Percentiles rank a stretch among this genome's conserved stretches.
Conservation (phyloP, 1,284 basidiomycete species). For the Boletus mariae region DNA sequence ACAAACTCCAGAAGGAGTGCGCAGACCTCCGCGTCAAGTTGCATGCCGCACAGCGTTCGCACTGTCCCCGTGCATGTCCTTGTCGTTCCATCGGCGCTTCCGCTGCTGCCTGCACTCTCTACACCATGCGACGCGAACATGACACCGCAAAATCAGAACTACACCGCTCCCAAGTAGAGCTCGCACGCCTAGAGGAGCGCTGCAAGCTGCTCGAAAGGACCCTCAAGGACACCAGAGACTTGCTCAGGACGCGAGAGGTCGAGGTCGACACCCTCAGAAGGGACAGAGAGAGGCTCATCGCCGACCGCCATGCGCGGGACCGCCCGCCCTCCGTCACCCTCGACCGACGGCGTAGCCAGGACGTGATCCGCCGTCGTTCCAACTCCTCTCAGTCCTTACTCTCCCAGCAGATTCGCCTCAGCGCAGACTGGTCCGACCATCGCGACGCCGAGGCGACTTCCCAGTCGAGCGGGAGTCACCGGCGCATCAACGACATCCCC, state of each 20-base stretch:
- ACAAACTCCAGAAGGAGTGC: conserved; percentile 24
- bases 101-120: conserved; percentile 32
- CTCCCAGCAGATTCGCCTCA: conserved; percentile 31
- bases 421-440: conserved; percentile 32
- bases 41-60: conserved; percentile 39
- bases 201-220: conserved; percentile 58
- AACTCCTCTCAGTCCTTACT: conserved; percentile 30
- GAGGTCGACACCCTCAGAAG: conserved; percentile 55
- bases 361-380: conserved; percentile 26
- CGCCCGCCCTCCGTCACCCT: conserved; percentile 17
- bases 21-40: conserved; percentile 44
- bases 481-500: conserved; percentile 9
- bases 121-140: conserved; percentile 54
- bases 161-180: conserved; percentile 49
- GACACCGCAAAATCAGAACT: conserved; percentile 56
- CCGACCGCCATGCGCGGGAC: conserved; percentile 29
- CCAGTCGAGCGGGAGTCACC: conserved; percentile 13
- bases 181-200: conserved; percentile 53
- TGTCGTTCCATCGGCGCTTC: conserved; percentile 35
- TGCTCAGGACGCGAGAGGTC: conserved; percentile 44
- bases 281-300: conserved; percentile 37
- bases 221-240: conserved; percentile 49
- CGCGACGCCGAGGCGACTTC: conserved; percentile 16
- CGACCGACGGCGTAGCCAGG: conserved; percentile 29
- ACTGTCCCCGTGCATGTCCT: conserved; percentile 36